Percentiles rank a stretch among this genome's conserved stretches.
Evolutionary conservation across 2,329 filamentous ascomycete species (phyloP).

Genomic region (Cadophora malorum): DNA sequence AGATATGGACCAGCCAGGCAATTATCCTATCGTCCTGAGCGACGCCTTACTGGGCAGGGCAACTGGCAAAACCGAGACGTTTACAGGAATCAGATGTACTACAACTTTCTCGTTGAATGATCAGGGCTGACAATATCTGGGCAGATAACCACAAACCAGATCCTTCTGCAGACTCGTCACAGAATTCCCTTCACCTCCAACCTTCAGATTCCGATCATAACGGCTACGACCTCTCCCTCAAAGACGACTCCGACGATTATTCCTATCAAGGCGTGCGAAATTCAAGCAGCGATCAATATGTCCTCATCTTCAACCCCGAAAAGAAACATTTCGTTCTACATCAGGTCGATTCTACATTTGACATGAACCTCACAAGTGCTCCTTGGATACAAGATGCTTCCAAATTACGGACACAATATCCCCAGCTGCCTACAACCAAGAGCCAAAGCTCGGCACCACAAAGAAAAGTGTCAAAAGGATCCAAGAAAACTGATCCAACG

Average conservation of each 20-base stretch:
- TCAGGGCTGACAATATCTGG: conserved; percentile 29
- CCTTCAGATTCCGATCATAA: conserved; percentile 48
- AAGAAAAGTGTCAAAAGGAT: conserved; percentile 39
- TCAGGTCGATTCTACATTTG: conserved; percentile 79
- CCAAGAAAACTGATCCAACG: conserved; percentile 39
- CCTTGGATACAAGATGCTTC: conserved; percentile 69
- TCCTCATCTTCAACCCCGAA: conserved; percentile 77
- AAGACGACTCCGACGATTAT: conserved; percentile 62
- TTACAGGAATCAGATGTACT: conserved; percentile 67
- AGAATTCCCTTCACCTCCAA: conserved; percentile 55
- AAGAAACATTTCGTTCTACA: conserved; percentile 83
- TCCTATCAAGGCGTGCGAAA: conserved; percentile 65
- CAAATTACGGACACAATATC: conserved; percentile 69
- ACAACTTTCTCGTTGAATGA: conserved; percentile 11
- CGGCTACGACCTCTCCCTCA: conserved; percentile 58
- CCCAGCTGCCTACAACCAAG: conserved; percentile 58
- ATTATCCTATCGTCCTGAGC: conserved; percentile 69
- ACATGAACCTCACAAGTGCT: conserved; percentile 81
- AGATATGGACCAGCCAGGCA: conserved; percentile 65
- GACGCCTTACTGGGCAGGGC: conserved; percentile 64
- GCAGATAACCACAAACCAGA: conserved; percentile 68
- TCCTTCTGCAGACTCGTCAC: conserved; percentile 54
- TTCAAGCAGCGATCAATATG: conserved; percentile 62
- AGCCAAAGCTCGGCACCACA: conserved; percentile 32
- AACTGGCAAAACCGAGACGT: conserved; percentile 57